Percentiles rank a stretch among this genome's conserved stretches.
Conservation (phyloP, 2,329 filamentous ascomycete species). For the Clarireedia paspali region DNA sequence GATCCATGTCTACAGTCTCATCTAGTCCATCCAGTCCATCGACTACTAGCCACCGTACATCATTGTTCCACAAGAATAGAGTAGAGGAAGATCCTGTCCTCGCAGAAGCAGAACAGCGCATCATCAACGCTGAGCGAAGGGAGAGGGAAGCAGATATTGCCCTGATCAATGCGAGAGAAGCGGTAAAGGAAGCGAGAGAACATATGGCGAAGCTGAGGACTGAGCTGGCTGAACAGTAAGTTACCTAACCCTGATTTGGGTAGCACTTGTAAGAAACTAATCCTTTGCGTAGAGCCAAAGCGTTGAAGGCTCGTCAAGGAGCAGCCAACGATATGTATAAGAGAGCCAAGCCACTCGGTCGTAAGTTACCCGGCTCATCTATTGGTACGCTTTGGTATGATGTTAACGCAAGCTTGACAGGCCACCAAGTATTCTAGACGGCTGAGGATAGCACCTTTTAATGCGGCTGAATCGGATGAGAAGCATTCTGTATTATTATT, state of each 20-base stretch:
- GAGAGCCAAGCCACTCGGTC: conserved; percentile 7
- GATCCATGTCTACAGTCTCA: background rate
- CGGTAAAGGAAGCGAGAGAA: conserved; percentile 1
- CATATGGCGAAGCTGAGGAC: conserved; percentile 1
- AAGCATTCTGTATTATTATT: background rate
- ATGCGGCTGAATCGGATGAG: background rate
- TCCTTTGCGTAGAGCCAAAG: background rate
- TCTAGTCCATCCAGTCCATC: background rate
- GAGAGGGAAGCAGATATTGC: conserved; percentile 8
- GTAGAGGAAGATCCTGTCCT: background rate
- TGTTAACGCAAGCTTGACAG: background rate
- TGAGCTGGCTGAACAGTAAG: conserved; percentile 6
- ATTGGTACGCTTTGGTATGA: background rate
- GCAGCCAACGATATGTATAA: conserved; percentile 4
- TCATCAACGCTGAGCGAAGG: conserved; percentile 1
- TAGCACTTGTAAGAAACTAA: background rate
- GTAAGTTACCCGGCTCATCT: background rate
- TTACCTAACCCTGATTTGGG: too few relatives aligned
- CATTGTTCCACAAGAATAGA: conserved; percentile 3
- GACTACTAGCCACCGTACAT: background rate
- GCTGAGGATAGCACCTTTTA: too few relatives aligned
- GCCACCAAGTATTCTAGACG: background rate
- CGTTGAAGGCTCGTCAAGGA: conserved; percentile 2
- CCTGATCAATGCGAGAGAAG: conserved; percentile 2
- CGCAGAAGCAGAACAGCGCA: conserved; percentile 4